Conservation (phyloP, 2,329 filamentous ascomycete genomes). For the Neonectria neomacrospora region DNA sequence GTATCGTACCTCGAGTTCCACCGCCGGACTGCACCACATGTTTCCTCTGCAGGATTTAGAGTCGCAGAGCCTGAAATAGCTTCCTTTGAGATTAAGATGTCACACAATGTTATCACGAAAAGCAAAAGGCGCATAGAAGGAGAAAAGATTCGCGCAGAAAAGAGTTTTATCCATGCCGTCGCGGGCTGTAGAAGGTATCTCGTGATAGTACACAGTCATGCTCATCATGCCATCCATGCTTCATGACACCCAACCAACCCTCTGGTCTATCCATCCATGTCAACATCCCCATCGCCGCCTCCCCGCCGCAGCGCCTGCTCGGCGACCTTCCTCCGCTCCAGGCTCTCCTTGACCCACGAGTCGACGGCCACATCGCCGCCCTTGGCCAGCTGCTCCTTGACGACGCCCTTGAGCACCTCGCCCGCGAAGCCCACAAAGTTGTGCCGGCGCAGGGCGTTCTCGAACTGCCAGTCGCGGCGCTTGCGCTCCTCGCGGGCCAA, state of each 20-base stretch:
- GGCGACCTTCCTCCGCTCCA: conserved; percentile 62
- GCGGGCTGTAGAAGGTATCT: conserved; percentile 16
- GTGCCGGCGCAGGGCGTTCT: conserved; percentile 90
- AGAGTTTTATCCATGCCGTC: neutral
- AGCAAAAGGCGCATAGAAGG: neutral
- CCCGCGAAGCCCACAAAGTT: conserved; percentile 98
- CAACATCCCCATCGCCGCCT: conserved; percentile 52
- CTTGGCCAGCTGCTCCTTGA: conserved; percentile 75
- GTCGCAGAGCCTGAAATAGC: neutral
- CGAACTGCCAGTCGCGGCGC: conserved; percentile 88
- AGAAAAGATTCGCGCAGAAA: neutral
- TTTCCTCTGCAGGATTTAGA: neutral
- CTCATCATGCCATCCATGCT: conserved; percentile 13
- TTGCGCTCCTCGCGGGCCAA: conserved; percentile 85
- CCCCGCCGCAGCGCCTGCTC: conserved; percentile 50
- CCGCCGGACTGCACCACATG: neutral
- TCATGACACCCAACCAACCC: conserved; percentile 15
- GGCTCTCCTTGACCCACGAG: conserved; percentile 76
- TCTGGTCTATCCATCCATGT: conserved; percentile 51
- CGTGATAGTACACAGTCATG: conserved; percentile 14
- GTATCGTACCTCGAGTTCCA: neutral
- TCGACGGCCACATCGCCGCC: conserved; percentile 74
- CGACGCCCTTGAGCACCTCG: conserved; percentile 88
- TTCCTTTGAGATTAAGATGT: neutral
- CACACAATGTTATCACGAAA: neutral